Evolutionary conservation across 495 filamentous ascomycete genomes (phyloP), one percentile per base, ranked within the genome.

Genomic region (Clohesyomyces aquaticus): DNA sequence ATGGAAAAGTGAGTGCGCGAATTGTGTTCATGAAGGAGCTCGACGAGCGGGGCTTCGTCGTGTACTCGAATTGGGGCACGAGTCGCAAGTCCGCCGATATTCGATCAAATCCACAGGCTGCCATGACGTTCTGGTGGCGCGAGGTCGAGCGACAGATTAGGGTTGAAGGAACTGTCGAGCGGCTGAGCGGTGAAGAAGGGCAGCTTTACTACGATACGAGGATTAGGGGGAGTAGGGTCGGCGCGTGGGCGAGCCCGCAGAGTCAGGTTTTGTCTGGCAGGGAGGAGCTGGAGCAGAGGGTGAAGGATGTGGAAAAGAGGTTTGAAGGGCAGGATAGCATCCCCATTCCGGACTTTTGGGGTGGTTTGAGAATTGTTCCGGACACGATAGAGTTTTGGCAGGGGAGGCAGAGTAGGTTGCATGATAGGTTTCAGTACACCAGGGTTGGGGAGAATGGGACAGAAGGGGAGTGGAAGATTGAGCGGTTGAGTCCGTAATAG

Each of bases 341-440:
- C 56, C 92, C 91, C 1, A 84, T 96, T 49, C 94, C 94, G 26
- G 87, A 88, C 21, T 97, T 96, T 76, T 98, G 94, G 94, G 94
- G 94, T 8, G 94, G 94, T 0, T 75, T 76, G 74, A 85, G 93
- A 67, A 80, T 98, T 55, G 81, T 91, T 59, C 94, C 94, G 1
- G 89, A 91, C 75, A 83, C 84, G 55, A 82, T 97, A 41, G 93
- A 96, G 80, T 97, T 97, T 75, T 96, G 92, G 93, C 90, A 96
- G 78, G 94, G 94, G 41, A 82, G 95, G 57, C 81, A 87, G 59
- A 96, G 87, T 79, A 82, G 94, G 35, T 75, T 96, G 73, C 91
- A 96, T 81, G 91, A 97, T 85, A 89, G 94, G 23, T 97, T 98
- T 75, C 78, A 86, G 62, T 98, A 98, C 79, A 81, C 83, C 22